Evolutionary conservation across 2,329 filamentous ascomycete genomes (phyloP).

Genomic region (Claviceps humidiphila): DNA sequence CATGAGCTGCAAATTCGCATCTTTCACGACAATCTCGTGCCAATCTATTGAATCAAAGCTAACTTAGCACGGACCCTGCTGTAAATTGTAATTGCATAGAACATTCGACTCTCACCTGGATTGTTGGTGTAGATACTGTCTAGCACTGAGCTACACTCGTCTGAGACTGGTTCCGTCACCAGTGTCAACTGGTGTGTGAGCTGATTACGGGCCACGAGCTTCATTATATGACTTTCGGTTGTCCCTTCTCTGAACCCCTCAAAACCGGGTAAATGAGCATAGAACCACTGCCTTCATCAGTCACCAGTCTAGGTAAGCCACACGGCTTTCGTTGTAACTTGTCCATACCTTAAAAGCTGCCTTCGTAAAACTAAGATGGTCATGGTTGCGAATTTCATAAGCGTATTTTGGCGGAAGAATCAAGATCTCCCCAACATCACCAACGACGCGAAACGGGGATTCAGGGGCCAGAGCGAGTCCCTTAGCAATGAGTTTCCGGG

Average conservation of each 20-base stretch:
- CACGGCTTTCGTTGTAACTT: neutral
- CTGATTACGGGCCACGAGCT: neutral
- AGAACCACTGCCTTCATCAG: neutral
- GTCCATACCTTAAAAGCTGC: neutral
- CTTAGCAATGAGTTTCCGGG: neutral
- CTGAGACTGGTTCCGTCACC: neutral
- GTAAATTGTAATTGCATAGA: neutral
- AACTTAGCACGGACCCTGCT: neutral
- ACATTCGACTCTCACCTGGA: neutral
- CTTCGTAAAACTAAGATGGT: neutral
- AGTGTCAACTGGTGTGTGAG: neutral
- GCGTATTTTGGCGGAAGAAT: conserved; percentile 1
- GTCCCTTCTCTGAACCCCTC: neutral
- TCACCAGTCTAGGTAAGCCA: neutral
- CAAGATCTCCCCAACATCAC: conserved; percentile 1
- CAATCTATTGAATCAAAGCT: neutral
- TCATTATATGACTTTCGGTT: neutral
- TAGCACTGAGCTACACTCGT: neutral
- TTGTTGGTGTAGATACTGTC: neutral
- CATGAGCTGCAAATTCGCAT: conserved; percentile 17
- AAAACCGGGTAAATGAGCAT: conserved; percentile 1
- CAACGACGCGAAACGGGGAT: neutral
- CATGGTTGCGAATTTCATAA: conserved; percentile 1
- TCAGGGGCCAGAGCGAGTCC: neutral
- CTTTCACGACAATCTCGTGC: neutral